A percentile compares a stretch with the other conserved stretches of the same genome.
Evolutionary conservation across 192 early-diverging fungal species (phyloP).

Genomic region (Backusella westeae): DNA sequence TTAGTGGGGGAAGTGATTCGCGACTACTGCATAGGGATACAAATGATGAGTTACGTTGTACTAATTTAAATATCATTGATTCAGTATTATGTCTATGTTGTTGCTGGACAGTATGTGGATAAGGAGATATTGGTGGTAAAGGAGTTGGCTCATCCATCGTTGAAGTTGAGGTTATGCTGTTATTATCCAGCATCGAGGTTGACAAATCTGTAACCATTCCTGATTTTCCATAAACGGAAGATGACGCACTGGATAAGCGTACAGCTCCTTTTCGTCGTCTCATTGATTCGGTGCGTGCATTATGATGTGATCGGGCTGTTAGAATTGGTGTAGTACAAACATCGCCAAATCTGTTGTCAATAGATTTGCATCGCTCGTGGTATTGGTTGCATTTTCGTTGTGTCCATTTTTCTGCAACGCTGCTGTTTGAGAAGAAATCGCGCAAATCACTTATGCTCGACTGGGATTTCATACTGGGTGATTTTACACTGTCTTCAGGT

Average conservation of each 20-base stretch:
- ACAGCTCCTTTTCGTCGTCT: background rate
- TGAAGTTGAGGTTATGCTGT: background rate
- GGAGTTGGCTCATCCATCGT: background rate
- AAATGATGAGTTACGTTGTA: slow-evolving; percentile 3
- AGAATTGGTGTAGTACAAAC: slow-evolving; percentile 33
- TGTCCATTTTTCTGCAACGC: slow-evolving; percentile 24
- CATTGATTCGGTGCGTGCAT: background rate
- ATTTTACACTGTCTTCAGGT: background rate
- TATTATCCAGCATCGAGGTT: background rate
- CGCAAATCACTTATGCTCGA: slow-evolving; percentile 21
- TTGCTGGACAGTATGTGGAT: slow-evolving; percentile 4
- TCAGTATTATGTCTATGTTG: slow-evolving; percentile 1
- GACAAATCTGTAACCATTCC: background rate
- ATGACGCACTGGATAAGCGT: background rate
- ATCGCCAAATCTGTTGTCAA: slow-evolving; percentile 32
- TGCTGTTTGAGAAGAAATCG: slow-evolving; percentile 17
- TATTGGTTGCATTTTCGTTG: slow-evolving; percentile 26
- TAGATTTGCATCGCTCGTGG: slow-evolving; percentile 12
- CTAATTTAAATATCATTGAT: slow-evolving; percentile 5
- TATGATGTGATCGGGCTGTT: slow-evolving; percentile 20
- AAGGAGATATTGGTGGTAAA: background rate
- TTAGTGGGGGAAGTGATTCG: background rate
- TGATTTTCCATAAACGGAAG: background rate
- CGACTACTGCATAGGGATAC: background rate
- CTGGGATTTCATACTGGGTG: background rate